A percentile compares a stretch with the other conserved stretches of the same genome.
Conservation (phyloP, 208 protist genomes). For the Strigomonas culicis region DNA sequence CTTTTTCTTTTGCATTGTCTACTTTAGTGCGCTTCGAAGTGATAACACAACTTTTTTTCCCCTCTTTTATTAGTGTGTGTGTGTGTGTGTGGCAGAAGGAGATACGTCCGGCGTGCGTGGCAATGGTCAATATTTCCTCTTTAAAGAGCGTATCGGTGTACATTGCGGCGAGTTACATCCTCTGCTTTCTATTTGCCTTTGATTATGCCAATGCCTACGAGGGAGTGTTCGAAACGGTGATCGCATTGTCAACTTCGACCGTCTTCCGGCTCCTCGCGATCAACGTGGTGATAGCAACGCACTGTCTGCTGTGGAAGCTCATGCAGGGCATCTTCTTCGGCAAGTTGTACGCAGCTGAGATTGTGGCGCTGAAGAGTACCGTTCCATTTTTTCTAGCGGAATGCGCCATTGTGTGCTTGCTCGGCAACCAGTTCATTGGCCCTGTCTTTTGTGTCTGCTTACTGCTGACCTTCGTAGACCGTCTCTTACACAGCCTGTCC, state of each 20-base stretch:
- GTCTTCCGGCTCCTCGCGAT: constrained; percentile 48
- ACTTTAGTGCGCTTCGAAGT: constrained; percentile 14
- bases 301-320: constrained; percentile 35
- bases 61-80: background rate
- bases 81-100: background rate
- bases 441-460: constrained; percentile 29
- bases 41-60: constrained; percentile 7
- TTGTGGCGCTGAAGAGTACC: constrained; percentile 22
- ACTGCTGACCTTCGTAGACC: constrained; percentile 36
- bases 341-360: constrained; percentile 38
- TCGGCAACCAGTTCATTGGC: constrained; percentile 26
- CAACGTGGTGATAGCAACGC: constrained; percentile 34
- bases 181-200: constrained; percentile 29
- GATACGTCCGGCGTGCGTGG: background rate
- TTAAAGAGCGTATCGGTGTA: constrained; percentile 24
- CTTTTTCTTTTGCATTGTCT: constrained; percentile 14
- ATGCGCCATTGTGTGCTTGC: constrained; percentile 47
- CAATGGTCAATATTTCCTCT: background rate
- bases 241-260: constrained; percentile 63
- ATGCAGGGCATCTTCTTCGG: constrained; percentile 64
- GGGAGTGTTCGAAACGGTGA: constrained; percentile 57
- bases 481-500: constrained; percentile 58
- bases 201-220: constrained; percentile 61
- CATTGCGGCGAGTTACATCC: constrained; percentile 40
- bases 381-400: constrained; percentile 53